Evolutionary conservation across 768 basidiomycete species (phyloP).

Genomic region (Pleurotus tuoliensis): DNA sequence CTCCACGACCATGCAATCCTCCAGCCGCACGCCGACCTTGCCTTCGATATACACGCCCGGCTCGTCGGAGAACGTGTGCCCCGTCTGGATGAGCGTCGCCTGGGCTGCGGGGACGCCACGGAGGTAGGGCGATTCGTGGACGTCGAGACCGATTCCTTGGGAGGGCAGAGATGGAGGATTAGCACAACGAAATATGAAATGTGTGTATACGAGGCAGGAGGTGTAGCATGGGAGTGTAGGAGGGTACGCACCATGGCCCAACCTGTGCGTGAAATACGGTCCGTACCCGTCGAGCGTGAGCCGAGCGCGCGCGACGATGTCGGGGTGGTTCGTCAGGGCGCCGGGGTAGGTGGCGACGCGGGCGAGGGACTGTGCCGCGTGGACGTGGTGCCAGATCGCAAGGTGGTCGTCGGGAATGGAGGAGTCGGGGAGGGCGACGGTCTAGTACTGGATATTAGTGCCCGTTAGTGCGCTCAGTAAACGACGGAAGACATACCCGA

Average conservation of each 20-base stretch:
- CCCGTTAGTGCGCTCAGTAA: not conserved
- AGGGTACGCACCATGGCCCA: slow-evolving; percentile 63
- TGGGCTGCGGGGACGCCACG: slow-evolving; percentile 52
- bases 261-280: slow-evolving; percentile 71
- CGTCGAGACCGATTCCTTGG: slow-evolving; percentile 66
- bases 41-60: slow-evolving; percentile 75
- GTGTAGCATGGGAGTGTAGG: not conserved
- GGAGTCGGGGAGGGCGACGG: slow-evolving; percentile 60
- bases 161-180: slow-evolving; percentile 9
- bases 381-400: slow-evolving; percentile 63
- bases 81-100: slow-evolving; percentile 44
- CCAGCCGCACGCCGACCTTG: slow-evolving; percentile 65
- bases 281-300: slow-evolving; percentile 42
- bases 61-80: slow-evolving; percentile 81
- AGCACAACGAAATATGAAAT: slow-evolving; percentile 5
- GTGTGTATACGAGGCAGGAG: not conserved
- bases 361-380: slow-evolving; percentile 57
- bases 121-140: slow-evolving; percentile 79
- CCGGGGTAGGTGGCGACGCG: slow-evolving; percentile 43
- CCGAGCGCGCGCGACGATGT: slow-evolving; percentile 54
- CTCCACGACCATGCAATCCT: slow-evolving; percentile 77
- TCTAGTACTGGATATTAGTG: slow-evolving; percentile 29
- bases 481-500: slow-evolving; percentile 42
- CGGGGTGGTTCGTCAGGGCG: slow-evolving; percentile 49
- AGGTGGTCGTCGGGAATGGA: slow-evolving; percentile 49